Percentiles rank a stretch among this genome's conserved stretches.
Conservation (phyloP, 208 protist species). For the Trypanosoma lewisi region DNA sequence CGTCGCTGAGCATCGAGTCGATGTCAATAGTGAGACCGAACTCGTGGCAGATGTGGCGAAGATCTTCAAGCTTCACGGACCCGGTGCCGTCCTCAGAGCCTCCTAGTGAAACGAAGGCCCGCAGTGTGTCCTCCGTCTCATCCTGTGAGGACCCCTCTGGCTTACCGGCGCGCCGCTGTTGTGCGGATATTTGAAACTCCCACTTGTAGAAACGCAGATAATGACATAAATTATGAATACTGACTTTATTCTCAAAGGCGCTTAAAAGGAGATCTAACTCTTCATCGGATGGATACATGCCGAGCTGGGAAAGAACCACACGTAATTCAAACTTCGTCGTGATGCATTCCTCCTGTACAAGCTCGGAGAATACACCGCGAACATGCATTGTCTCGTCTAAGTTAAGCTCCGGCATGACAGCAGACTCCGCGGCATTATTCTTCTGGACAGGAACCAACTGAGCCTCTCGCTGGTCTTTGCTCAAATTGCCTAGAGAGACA, state of each 20-base stretch:
- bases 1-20: constrained; percentile 49
- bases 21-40: constrained; percentile 85
- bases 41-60: constrained; percentile 53
- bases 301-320: constrained; percentile 65
- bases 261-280: constrained; percentile 63
- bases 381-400: constrained; percentile 64
- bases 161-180: constrained; percentile 5
- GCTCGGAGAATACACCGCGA: constrained; percentile 38
- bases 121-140: constrained; percentile 59
- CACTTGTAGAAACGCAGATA: constrained; percentile 87
- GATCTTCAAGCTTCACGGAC: constrained; percentile 34
- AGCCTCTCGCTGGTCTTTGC: constrained; percentile 11
- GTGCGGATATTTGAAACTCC: constrained; percentile 33
- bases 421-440: constrained; percentile 16
- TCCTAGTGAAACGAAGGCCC: constrained; percentile 79
- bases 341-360: constrained; percentile 67
- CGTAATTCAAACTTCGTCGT: constrained; percentile 70
- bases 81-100: constrained; percentile 70
- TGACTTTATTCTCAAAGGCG: constrained; percentile 59
- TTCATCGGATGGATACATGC: constrained; percentile 66
- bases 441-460: constrained; percentile 13
- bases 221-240: constrained; percentile 49
- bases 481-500: not conserved
- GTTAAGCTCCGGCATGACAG: constrained; percentile 63
- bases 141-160: constrained; percentile 17